These are phyloP conservation scores for Glomus cerebriforme DNA, from an alignment of 192 early-diverging fungal species.

Conservation along the genomic window DNA sequence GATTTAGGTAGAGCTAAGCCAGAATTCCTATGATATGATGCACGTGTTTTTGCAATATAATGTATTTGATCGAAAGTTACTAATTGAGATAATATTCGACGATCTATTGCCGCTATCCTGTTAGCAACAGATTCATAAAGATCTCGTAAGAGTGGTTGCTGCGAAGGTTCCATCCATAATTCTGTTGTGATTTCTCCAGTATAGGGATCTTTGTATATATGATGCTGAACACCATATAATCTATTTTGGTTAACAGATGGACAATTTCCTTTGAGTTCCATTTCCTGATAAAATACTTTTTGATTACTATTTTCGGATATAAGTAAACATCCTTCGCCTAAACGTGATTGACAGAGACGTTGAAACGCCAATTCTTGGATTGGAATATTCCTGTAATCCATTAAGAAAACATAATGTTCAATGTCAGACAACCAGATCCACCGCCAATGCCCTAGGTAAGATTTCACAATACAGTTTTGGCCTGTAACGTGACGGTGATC, in stretches of 20 bases:
- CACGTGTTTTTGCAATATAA: slow-evolving; percentile 43
- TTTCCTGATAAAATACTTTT: slow-evolving; percentile 53
- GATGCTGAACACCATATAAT: slow-evolving; percentile 49
- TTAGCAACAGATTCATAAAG: slow-evolving; percentile 35
- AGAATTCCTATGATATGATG: slow-evolving; percentile 25
- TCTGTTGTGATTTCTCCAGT: slow-evolving; percentile 52
- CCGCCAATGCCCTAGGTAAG: slow-evolving; percentile 51
- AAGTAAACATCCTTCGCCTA: slow-evolving; percentile 48
- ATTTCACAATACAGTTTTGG: slow-evolving; percentile 48
- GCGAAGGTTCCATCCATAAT: slow-evolving; percentile 58
- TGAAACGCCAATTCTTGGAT: slow-evolving; percentile 55
- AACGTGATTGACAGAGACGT: slow-evolving; percentile 48
- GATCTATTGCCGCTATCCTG: slow-evolving; percentile 42
- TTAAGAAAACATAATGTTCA: slow-evolving; percentile 36
- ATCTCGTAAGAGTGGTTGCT: slow-evolving; percentile 33
- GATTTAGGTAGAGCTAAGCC: neutral
- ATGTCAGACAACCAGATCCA: slow-evolving; percentile 55
- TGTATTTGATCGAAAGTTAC: slow-evolving; percentile 58
- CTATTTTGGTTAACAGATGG: neutral
- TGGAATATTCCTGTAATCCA: slow-evolving; percentile 37
- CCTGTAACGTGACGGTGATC: slow-evolving; percentile 35
- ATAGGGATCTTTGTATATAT: slow-evolving; percentile 45
- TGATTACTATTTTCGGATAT: slow-evolving; percentile 40
- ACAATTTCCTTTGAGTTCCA: slow-evolving; percentile 31
- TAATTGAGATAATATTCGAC: slow-evolving; percentile 48